phyloP scores from a whole-genome alignment of 768 basidiomycete species.

The Clitopilus passeckerianus region DNA sequence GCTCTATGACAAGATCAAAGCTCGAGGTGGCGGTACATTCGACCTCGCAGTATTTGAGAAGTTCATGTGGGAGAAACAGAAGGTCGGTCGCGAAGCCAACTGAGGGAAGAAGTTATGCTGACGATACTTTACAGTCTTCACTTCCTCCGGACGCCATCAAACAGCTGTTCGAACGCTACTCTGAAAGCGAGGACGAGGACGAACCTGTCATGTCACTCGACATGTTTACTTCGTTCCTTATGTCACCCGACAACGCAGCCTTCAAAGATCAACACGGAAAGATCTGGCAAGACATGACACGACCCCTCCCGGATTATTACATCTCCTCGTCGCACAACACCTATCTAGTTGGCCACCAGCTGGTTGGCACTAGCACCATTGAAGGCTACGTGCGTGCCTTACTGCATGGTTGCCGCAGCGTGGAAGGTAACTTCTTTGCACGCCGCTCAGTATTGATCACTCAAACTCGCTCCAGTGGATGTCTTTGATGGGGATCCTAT shows the following conservation, averaged over 20 bases:
- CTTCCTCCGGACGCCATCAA: constrained; percentile 25
- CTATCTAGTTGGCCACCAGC: constrained; percentile 76
- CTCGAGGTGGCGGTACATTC: constrained; percentile 23
- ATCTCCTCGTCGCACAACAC: constrained; percentile 90
- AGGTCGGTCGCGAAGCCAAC: constrained; percentile 19
- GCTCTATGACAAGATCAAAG: constrained; percentile 41
- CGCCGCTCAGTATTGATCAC: background rate
- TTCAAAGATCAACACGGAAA: constrained; percentile 40
- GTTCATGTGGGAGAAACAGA: constrained; percentile 38
- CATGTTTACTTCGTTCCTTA: constrained; percentile 53
- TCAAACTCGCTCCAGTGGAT: constrained; percentile 61
- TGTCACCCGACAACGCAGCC: background rate
- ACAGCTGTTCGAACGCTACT: constrained; percentile 31
- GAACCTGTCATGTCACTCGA: constrained; percentile 42
- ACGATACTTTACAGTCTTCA: constrained; percentile 20
- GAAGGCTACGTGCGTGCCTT: constrained; percentile 90
- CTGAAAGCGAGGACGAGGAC: constrained; percentile 6
- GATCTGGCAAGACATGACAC: constrained; percentile 73
- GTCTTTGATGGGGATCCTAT: constrained; percentile 76
- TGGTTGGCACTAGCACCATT: constrained; percentile 79
- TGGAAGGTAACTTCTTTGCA: constrained; percentile 61
- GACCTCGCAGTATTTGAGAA: constrained; percentile 31
- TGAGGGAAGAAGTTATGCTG: background rate
- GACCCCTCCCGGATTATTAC: constrained; percentile 79
- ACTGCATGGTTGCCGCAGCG: constrained; percentile 84